Conservation (phyloP, 1,139 yeast species). For the Suhomyces wounanorum region DNA sequence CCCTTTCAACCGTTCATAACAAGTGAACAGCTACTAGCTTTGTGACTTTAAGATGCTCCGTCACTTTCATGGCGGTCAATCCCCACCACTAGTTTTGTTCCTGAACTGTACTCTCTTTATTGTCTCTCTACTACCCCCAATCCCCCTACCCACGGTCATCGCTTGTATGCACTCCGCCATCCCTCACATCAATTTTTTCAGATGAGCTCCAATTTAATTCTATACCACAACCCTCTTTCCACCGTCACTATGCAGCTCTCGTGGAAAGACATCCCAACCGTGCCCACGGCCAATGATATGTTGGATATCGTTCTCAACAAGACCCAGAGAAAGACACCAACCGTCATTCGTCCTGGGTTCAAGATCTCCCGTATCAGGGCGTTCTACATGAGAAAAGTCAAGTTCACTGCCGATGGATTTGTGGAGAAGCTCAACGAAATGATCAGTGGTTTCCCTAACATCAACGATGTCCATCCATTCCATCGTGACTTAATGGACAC, state of each 20-base stretch:
- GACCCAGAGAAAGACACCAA: constrained; percentile 98
- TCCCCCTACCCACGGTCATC: not conserved
- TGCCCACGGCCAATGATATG: constrained; percentile 88
- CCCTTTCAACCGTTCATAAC: too few relatives aligned
- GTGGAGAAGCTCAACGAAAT: constrained; percentile 86
- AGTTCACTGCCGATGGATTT: constrained; percentile 94
- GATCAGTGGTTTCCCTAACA: constrained; percentile 88
- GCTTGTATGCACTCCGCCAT: constrained; percentile 3
- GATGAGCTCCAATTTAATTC: constrained; percentile 6
- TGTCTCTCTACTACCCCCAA: not conserved
- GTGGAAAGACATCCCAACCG: constrained; percentile 97
- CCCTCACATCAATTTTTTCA: constrained; percentile 6
- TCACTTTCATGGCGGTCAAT: too few relatives aligned
- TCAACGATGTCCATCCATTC: constrained; percentile 97
- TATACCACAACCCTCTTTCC: constrained; percentile 2
- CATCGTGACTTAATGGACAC: constrained; percentile 98
- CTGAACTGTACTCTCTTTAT: not conserved
- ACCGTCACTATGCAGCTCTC: constrained; percentile 77
- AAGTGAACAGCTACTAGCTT: too few relatives aligned
- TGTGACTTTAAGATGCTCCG: too few relatives aligned
- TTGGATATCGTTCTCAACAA: constrained; percentile 95
- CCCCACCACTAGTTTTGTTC: not conserved
- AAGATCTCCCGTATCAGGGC: constrained; percentile 94
- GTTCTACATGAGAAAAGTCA: constrained; percentile 97
- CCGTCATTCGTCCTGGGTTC: constrained; percentile 96